Evolutionary conservation across 1,139 yeast species (phyloP).

Genomic region (Suhomyces guaymorum): DNA sequence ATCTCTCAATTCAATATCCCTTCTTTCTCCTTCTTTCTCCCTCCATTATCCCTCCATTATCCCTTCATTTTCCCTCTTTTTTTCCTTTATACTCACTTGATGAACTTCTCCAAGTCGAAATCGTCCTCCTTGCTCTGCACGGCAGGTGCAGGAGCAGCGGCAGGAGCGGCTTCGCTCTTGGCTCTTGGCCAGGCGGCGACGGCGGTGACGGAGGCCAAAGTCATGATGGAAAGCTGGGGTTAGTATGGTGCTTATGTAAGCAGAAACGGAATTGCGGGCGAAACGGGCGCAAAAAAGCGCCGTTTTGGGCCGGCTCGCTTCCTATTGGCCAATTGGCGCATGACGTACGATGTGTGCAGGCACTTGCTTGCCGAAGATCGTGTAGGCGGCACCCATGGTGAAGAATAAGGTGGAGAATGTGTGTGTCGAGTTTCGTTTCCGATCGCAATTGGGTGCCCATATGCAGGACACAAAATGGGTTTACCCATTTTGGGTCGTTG

Average conservation of each 20-base stretch:
- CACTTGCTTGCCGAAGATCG: constrained; percentile 62
- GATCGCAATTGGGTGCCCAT: no score
- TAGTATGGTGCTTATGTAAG: constrained; percentile 10
- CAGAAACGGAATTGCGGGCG: neutral
- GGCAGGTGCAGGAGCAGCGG: constrained; percentile 29
- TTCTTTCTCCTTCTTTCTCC: neutral
- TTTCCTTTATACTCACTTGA: constrained; percentile 46
- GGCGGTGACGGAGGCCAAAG: constrained; percentile 49
- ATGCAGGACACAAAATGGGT: no score
- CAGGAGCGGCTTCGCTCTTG: constrained; percentile 32
- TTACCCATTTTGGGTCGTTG: no score
- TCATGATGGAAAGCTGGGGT: constrained; percentile 43
- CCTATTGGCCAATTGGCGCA: neutral
- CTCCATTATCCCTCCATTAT: neutral
- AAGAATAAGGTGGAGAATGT: constrained; percentile 1
- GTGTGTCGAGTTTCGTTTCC: no score
- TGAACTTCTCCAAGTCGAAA: constrained; percentile 59
- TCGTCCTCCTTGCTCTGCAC: constrained; percentile 48
- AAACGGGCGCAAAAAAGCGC: neutral
- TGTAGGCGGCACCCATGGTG: constrained; percentile 61
- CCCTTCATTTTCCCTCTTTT: neutral
- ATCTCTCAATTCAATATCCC: neutral
- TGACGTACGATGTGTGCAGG: constrained; percentile 63
- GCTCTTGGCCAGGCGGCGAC: constrained; percentile 45
- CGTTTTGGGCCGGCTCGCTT: no score